These are phyloP conservation scores for Hypoxylon sp. DNA, from an alignment of 2,329 filamentous ascomycete genomes.

Conservation along the genomic window DNA sequence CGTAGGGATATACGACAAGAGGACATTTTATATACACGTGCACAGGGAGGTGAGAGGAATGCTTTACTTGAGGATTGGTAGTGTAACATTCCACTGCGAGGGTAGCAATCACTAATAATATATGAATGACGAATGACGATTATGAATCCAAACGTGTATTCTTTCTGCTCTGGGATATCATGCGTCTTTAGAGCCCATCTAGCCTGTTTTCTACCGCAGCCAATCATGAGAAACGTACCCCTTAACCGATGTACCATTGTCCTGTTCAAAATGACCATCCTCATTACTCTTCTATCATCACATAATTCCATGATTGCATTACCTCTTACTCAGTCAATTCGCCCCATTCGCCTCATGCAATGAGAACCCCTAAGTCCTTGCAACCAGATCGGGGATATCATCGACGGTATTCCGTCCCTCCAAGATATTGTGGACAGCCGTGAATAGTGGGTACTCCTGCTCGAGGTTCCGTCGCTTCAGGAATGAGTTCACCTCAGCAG, in stretches of 20 bases:
- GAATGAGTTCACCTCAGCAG: conserved; percentile 91
- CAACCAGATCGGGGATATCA: conserved; percentile 81
- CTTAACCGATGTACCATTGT: conserved; percentile 14
- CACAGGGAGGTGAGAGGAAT: conserved; percentile 45
- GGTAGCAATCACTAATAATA: conserved; percentile 23
- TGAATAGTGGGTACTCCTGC: conserved; percentile 91
- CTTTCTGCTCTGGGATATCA: conserved; percentile 34
- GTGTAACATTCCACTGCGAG: conserved; percentile 25
- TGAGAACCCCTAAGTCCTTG: conserved; percentile 46
- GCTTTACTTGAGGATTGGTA: conserved; percentile 52
- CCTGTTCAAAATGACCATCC: conserved; percentile 14
- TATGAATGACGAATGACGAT: conserved; percentile 10
- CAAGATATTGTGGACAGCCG: conserved; percentile 86
- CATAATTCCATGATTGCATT: neutral
- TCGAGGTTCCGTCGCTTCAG: conserved; percentile 83
- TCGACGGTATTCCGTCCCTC: conserved; percentile 82
- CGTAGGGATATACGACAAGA: conserved; percentile 4
- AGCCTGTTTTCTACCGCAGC: conserved; percentile 29
- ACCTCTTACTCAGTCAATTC: neutral
- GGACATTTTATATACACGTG: neutral
- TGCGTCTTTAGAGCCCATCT: conserved; percentile 23
- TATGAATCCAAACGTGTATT: conserved; percentile 10
- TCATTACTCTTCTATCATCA: conserved; percentile 6
- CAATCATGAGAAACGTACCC: conserved; percentile 18
- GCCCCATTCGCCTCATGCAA: neutral